A percentile compares a stretch with the other conserved stretches of the same genome.
Evolutionary conservation across 495 filamentous ascomycete genomes (phyloP).

Genomic region (Evernia prunastri): DNA sequence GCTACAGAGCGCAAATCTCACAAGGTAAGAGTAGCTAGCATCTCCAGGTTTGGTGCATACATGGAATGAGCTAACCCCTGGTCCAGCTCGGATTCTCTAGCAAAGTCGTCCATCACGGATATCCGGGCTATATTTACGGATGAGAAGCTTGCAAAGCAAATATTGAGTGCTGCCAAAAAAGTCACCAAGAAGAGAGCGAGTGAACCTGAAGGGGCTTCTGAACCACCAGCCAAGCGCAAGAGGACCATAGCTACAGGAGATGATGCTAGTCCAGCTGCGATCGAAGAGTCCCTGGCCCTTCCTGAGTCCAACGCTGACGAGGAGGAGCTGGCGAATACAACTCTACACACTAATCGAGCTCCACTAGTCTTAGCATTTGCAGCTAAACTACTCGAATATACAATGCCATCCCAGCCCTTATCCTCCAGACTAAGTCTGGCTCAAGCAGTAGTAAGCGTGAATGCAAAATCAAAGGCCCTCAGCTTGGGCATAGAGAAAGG

Average conservation of each 20-base stretch:
- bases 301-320: slow-evolving; percentile 50
- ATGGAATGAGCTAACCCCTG: slow-evolving; percentile 4
- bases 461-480: slow-evolving; percentile 66
- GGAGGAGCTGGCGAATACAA: slow-evolving; percentile 49
- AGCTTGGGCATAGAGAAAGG: slow-evolving; percentile 65
- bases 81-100: slow-evolving; percentile 48
- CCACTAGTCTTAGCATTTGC: slow-evolving; percentile 78
- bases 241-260: slow-evolving; percentile 40
- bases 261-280: slow-evolving; percentile 48
- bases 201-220: slow-evolving; percentile 32
- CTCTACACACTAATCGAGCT: slow-evolving; percentile 68
- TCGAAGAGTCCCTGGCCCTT: slow-evolving; percentile 60
- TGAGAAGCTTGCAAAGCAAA: slow-evolving; percentile 61
- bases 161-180: slow-evolving; percentile 54
- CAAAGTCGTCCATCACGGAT: slow-evolving; percentile 47
- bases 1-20: slow-evolving; percentile 56
- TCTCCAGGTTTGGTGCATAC: slow-evolving; percentile 5
- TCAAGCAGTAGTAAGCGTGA: slow-evolving; percentile 72
- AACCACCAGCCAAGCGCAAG: slow-evolving; percentile 36
- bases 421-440: slow-evolving; percentile 72
- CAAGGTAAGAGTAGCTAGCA: slow-evolving; percentile 40
- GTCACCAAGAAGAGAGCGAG: slow-evolving; percentile 52
- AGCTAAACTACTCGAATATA: slow-evolving; percentile 62
- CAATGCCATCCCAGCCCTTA: slow-evolving; percentile 77
- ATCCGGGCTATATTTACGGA: slow-evolving; percentile 59